These are phyloP conservation scores for Penicillium cataractarum DNA, from an alignment of 495 filamentous ascomycete genomes.

Conservation along the genomic window DNA sequence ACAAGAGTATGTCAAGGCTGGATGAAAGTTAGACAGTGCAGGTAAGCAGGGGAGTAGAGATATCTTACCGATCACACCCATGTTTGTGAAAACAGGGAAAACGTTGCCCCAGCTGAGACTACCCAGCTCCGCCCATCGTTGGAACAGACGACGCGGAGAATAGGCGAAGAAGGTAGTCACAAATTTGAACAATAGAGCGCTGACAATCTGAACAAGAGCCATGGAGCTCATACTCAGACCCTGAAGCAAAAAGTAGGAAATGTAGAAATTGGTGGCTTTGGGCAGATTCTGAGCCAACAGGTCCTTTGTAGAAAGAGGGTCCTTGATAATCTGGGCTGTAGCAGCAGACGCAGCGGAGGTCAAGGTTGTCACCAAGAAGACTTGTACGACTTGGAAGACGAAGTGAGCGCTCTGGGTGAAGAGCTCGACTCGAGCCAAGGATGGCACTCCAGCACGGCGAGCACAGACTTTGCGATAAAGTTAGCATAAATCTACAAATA, in stretches of 20 bases:
- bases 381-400: conserved; percentile 88
- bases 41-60: neutral
- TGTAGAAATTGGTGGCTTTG: conserved; percentile 85
- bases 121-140: conserved; percentile 63
- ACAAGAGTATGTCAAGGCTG: conserved; percentile 75
- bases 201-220: conserved; percentile 72
- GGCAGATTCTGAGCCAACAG: conserved; percentile 76
- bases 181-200: conserved; percentile 73
- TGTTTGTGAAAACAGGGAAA: conserved; percentile 84
- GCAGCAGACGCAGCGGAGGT: conserved; percentile 73
- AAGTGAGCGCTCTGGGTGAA: conserved; percentile 90
- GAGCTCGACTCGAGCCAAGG: conserved; percentile 75
- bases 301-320: conserved; percentile 62
- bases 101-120: conserved; percentile 80
- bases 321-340: conserved; percentile 61
- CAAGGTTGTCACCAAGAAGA: conserved; percentile 83
- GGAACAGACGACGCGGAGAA: conserved; percentile 67
- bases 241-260: conserved; percentile 89
- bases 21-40: neutral
- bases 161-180: conserved; percentile 67
- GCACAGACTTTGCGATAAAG: conserved; percentile 59
- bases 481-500: neutral
- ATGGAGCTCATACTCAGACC: conserved; percentile 74
- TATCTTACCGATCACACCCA: conserved; percentile 73
- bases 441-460: conserved; percentile 74